phyloP scores from a whole-genome alignment of 225 moss, liverwort and hornwort species.

The Pseudoscleropodium purum region DNA sequence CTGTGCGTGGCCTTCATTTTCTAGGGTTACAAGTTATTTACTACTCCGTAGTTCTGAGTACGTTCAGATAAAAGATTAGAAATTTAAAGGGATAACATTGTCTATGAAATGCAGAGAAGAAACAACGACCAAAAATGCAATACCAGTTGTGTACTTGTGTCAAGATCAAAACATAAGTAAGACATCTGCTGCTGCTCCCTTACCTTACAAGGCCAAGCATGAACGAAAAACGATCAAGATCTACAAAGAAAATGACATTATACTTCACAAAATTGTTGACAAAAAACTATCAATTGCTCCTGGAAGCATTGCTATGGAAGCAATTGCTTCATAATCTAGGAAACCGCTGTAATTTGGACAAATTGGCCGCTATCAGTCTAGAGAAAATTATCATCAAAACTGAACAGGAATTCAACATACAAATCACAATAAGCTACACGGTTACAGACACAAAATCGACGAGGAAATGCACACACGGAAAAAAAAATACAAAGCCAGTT shows the following conservation, averaged over 20 bases:
- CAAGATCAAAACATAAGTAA: background rate
- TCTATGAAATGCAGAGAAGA: background rate
- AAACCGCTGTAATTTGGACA: background rate
- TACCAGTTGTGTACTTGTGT: background rate
- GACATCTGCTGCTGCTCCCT: background rate
- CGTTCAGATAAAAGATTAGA: too few species aligned
- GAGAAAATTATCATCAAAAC: background rate
- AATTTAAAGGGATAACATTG: background rate
- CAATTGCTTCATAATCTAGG: background rate
- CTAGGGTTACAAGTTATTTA: background rate
- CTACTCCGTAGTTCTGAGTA: background rate
- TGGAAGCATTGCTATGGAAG: background rate
- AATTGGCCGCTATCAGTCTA: background rate
- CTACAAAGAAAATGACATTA: background rate
- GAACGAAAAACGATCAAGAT: background rate
- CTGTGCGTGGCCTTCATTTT: background rate
- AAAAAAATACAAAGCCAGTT: background rate
- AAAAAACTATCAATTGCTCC: background rate
- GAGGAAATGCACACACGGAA: background rate
- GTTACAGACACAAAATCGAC: background rate
- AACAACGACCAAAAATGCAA: background rate
- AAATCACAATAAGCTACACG: background rate
- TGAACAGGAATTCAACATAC: background rate
- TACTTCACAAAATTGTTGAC: background rate
- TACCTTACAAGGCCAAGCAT: background rate